Conservation (phyloP, 192 early-diverging fungal species). For the Anaeromyces robustus region DNA sequence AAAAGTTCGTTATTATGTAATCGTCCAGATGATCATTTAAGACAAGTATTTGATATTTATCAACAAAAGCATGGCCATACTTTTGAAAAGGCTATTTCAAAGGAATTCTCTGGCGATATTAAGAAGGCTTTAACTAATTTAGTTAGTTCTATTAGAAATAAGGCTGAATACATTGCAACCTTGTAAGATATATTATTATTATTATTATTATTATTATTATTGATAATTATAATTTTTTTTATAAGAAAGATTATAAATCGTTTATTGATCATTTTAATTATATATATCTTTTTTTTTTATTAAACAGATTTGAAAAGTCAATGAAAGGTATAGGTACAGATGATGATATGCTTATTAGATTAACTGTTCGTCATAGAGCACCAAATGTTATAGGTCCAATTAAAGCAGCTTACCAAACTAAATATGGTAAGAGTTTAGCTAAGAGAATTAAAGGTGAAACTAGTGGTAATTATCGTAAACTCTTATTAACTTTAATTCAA, state of each 20-base stretch:
- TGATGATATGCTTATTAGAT: conserved; percentile 21
- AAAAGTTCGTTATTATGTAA: background rate
- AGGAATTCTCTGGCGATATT: conserved; percentile 26
- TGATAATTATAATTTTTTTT: too few relatives aligned
- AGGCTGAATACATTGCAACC: background rate
- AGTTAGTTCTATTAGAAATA: background rate
- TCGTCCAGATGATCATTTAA: background rate
- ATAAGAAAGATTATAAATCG: conserved; percentile 6
- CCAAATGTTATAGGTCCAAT: conserved; percentile 12
- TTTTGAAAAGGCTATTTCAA: conserved; percentile 18
- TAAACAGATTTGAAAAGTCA: conserved; percentile 18
- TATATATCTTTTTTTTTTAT: background rate
- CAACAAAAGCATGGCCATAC: conserved; percentile 13
- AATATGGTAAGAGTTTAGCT: conserved; percentile 14
- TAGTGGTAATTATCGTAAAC: conserved; percentile 16
- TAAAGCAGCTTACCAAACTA: conserved; percentile 13
- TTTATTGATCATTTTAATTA: conserved; percentile 10
- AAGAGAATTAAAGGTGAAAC: conserved; percentile 16
- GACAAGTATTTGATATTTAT: conserved; percentile 14
- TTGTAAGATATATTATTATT: background rate
- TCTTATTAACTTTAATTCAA: conserved; percentile 8
- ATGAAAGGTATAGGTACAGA: conserved; percentile 32
- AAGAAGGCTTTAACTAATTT: conserved; percentile 12
- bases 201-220: too few relatives aligned
- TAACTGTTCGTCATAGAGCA: conserved; percentile 16